Base-by-base conservation (phyloP, 208 protist species). In the Crithidia thermophila region DNA sequence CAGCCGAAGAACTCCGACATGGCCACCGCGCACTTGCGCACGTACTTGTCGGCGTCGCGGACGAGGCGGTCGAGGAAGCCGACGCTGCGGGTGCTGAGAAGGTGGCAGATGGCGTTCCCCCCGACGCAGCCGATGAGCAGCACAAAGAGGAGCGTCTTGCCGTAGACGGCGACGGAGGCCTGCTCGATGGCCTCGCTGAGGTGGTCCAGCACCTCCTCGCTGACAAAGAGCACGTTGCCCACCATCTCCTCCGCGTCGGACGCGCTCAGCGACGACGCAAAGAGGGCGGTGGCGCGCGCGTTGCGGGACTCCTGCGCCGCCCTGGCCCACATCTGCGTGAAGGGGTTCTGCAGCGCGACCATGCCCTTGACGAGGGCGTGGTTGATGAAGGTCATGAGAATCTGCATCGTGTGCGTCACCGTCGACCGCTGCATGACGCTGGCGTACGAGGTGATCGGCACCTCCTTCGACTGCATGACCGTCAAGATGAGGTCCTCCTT, bases 321-420 rank as follows among this genome's bases (percentile, higher is more conserved):
- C 42, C 67, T 65, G 30, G 68, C 63, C 83, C 85, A 90, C 46
- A 72, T 36, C 21, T 53, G 31, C 25, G 67, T 60, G 63, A 82
- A 89, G n/a, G 70, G 66, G 50, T 83, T 84, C n/a, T 81, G 30
- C n/a, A 81, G 50, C 25, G 78, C 61, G 21, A 82, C 81, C 64
- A 96, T 65, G 23, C 75, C 52, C 59, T 88, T 88, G 27, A 87
- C 40, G 36, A 94, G 20, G 5, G 64, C 72, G 59, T 85, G 85
- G 67, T 88, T 87, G 16, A 96, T 37, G 49, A 95, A 93, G 21
- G 87, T 87, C 18, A 97, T 68, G 5, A 97, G 62, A 4, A 90
- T 60, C 73, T 97, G 94, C 55, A 82, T 52, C n/a, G 76, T 78
- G 50, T 88, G 82, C 3, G 83, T 71, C 10, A 79, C 69, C 11